A percentile compares a stretch with the other conserved stretches of the same genome.
Evolutionary conservation across 2,329 filamentous ascomycete species (phyloP).

Genomic region (Aspergillus spinulosporus): DNA sequence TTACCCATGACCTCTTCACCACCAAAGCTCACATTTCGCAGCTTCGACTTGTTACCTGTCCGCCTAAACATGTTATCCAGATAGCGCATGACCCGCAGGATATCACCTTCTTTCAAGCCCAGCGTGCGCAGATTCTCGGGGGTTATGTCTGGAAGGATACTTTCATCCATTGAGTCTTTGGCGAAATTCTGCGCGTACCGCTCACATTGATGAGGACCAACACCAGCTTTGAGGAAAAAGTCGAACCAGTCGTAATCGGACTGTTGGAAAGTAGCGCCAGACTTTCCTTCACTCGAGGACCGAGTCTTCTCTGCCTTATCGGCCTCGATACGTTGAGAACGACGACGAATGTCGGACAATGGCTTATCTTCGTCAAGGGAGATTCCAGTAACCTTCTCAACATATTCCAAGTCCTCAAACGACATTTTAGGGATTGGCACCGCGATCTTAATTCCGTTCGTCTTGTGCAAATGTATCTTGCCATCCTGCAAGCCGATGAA

Average conservation of each 20-base stretch:
- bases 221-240: conserved; percentile 91
- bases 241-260: conserved; percentile 95
- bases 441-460: conserved; percentile 97
- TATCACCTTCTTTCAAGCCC: conserved; percentile 94
- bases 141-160: conserved; percentile 85
- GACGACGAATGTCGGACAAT: conserved; percentile 72
- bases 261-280: conserved; percentile 42
- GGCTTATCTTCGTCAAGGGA: conserved; percentile 92
- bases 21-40: conserved; percentile 55
- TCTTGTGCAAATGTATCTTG: conserved; percentile 96
- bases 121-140: conserved; percentile 78
- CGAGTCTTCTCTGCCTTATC: conserved; percentile 39
- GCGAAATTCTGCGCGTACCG: conserved; percentile 87
- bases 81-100: conserved; percentile 88
- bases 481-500: conserved; percentile 92
- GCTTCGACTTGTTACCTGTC: conserved; percentile 55
- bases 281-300: conserved; percentile 37
- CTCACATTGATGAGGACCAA: conserved; percentile 89
- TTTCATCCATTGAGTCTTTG: conserved; percentile 94
- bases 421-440: conserved; percentile 97
- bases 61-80: conserved; percentile 79
- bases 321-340: conserved; percentile 24
- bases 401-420: conserved; percentile 88
- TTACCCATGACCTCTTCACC: conserved; percentile 55
- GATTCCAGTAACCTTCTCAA: conserved; percentile 81